Conservation (phyloP, 805 yeast species). For the Kuraishia hungarica region DNA sequence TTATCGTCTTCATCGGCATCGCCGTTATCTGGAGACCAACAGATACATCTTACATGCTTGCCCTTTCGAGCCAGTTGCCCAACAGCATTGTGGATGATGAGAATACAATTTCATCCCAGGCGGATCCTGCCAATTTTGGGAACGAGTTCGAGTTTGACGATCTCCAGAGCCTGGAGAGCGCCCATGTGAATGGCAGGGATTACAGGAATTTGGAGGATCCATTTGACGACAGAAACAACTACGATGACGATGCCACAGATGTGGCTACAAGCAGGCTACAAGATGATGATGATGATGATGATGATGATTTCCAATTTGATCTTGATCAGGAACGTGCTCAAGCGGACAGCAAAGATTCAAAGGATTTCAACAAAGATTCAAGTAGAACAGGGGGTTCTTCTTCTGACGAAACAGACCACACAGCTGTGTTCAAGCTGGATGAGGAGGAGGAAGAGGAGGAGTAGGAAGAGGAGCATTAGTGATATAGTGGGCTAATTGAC, state of each 20-base stretch:
- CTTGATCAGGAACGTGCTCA: conserved; percentile 17
- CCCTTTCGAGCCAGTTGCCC: conserved; percentile 88
- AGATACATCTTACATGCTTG: conserved; percentile 87
- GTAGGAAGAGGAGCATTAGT: neutral
- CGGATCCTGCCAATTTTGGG: conserved; percentile 26
- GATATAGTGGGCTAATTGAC: too few relatives aligned
- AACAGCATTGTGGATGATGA: conserved; percentile 47
- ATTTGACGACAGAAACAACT: conserved; percentile 18
- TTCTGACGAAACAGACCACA: conserved; percentile 3
- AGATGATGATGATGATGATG: conserved; percentile 2
- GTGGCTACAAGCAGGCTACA: conserved; percentile 8
- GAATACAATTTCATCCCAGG: conserved; percentile 41
- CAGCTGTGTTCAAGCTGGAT: conserved; percentile 7
- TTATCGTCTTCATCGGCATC: conserved; percentile 71
- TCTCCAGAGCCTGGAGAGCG: conserved; percentile 41
- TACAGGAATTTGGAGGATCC: conserved; percentile 20
- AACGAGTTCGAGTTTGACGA: conserved; percentile 55
- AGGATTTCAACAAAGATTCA: neutral
- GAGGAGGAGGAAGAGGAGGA: conserved; percentile 8
- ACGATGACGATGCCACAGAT: conserved; percentile 3
- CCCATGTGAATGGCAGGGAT: conserved; percentile 19
- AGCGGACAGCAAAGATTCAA: neutral
- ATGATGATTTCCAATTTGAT: conserved; percentile 17
- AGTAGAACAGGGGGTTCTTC: neutral
- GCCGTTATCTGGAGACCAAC: conserved; percentile 98